Percentiles rank a stretch among this genome's conserved stretches.
Conservation (phyloP, 1,284 basidiomycete species). For the Apiotrichum akiyoshidainum region DNA sequence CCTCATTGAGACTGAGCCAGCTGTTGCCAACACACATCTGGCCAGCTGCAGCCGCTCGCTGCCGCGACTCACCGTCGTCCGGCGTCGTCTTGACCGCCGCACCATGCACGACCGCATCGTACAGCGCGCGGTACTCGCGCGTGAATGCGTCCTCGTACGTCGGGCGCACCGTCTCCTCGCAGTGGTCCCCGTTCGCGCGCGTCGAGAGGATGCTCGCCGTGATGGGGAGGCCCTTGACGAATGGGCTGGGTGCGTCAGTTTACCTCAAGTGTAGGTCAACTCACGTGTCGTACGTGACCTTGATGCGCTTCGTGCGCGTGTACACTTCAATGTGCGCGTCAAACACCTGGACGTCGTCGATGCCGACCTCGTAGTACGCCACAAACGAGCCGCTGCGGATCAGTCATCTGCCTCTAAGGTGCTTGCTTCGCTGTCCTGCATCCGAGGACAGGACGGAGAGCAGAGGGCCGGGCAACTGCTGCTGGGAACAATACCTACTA, state of each 20-base stretch:
- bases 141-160: constrained; percentile 52
- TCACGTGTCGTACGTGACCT: constrained; percentile 51
- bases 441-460: too few relatives aligned
- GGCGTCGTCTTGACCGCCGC: constrained; percentile 39
- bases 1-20: too few relatives aligned
- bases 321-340: constrained; percentile 53
- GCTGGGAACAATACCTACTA: constrained; percentile 8
- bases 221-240: constrained; percentile 52
- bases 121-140: constrained; percentile 42
- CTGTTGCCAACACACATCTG: too few relatives aligned
- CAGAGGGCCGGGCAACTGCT: too few relatives aligned
- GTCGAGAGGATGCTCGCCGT: constrained; percentile 41
- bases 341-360: constrained; percentile 50
- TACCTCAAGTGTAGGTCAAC: constrained; percentile 9
- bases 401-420: too few relatives aligned
- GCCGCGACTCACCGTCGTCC: constrained; percentile 22
- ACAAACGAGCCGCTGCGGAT: constrained; percentile 29
- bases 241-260: constrained; percentile 35
- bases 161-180: constrained; percentile 40
- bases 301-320: constrained; percentile 47
- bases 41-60: too few relatives aligned
- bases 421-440: too few relatives aligned
- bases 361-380: constrained; percentile 46
- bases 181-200: constrained; percentile 37
- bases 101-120: constrained; percentile 37